Evolutionary conservation across 164 flowering plant genomes (phyloP).

Genomic region (Sedum album): DNA sequence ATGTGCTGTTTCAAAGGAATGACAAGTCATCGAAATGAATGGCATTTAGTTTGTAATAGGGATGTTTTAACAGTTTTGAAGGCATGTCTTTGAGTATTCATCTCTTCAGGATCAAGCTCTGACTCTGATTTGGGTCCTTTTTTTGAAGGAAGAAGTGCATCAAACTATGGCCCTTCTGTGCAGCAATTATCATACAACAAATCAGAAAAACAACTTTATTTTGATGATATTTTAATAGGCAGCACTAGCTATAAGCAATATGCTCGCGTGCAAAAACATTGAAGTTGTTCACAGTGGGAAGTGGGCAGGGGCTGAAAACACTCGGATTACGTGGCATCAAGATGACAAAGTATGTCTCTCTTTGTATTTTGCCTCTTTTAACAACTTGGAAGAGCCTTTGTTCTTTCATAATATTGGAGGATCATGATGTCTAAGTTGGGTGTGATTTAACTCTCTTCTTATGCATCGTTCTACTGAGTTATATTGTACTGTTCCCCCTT

Average conservation of each 20-base stretch:
- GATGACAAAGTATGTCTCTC: conserved; percentile 55
- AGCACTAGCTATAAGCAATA: conserved; percentile 40
- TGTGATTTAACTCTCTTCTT: neutral
- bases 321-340: conserved; percentile 52
- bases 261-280: conserved; percentile 41
- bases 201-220: too few species aligned
- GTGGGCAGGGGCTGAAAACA: conserved; percentile 52
- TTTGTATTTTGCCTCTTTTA: conserved; percentile 48
- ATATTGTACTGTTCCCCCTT: neutral
- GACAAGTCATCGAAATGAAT: too few species aligned
- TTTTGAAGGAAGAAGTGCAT: too few species aligned
- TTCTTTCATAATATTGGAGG: conserved; percentile 30
- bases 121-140: too few species aligned
- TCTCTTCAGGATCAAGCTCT: too few species aligned
- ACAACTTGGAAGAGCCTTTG: conserved; percentile 35
- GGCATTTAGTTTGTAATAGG: too few species aligned
- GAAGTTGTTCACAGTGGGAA: conserved; percentile 34
- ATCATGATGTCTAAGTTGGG: neutral
- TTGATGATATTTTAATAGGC: too few species aligned
- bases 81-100: too few species aligned
- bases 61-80: too few species aligned
- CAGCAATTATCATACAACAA: too few species aligned
- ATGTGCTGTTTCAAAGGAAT: too few species aligned
- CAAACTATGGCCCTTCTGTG: too few species aligned
- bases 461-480: neutral